Evolutionary conservation across 164 flowering plant species (phyloP).

Genomic region (Malania oleifera): DNA sequence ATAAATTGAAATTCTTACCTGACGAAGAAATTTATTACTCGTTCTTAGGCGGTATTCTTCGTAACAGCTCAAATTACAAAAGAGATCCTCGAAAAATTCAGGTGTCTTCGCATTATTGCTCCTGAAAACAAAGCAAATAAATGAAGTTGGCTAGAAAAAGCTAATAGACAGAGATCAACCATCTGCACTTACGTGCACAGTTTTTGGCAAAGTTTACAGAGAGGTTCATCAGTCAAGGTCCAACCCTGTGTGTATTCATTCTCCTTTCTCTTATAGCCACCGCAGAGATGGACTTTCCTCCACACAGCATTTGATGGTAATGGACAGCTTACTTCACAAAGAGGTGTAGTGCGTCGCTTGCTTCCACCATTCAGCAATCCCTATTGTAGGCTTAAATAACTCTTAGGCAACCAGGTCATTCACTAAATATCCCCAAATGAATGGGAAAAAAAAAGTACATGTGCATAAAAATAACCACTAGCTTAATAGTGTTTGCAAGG

Average conservation of each 20-base stretch:
- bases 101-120: slow-evolving; percentile 63
- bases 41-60: slow-evolving; percentile 81
- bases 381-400: slow-evolving; percentile 26
- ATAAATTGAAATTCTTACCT: slow-evolving; percentile 39
- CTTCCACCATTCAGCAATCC: slow-evolving; percentile 85
- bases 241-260: slow-evolving; percentile 71
- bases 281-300: slow-evolving; percentile 53
- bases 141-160: neutral
- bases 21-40: slow-evolving; percentile 63
- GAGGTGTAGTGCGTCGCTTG: slow-evolving; percentile 70
- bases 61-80: slow-evolving; percentile 69
- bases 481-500: too few species aligned
- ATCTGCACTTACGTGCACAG: slow-evolving; percentile 63
- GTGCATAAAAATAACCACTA: too few species aligned
- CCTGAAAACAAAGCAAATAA: slow-evolving; percentile 38
- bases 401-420: neutral
- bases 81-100: slow-evolving; percentile 84
- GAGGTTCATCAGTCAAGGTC: slow-evolving; percentile 69
- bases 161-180: neutral
- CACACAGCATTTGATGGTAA: slow-evolving; percentile 64
- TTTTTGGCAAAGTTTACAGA: slow-evolving; percentile 88
- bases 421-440: neutral
- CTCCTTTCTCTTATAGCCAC: slow-evolving; percentile 48
- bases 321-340: slow-evolving; percentile 57
- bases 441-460: neutral